A percentile compares a stretch with the other conserved stretches of the same genome.
These are phyloP conservation scores for Obba rivulosa DNA, from an alignment of 768 basidiomycete species.

Conservation along the genomic window DNA sequence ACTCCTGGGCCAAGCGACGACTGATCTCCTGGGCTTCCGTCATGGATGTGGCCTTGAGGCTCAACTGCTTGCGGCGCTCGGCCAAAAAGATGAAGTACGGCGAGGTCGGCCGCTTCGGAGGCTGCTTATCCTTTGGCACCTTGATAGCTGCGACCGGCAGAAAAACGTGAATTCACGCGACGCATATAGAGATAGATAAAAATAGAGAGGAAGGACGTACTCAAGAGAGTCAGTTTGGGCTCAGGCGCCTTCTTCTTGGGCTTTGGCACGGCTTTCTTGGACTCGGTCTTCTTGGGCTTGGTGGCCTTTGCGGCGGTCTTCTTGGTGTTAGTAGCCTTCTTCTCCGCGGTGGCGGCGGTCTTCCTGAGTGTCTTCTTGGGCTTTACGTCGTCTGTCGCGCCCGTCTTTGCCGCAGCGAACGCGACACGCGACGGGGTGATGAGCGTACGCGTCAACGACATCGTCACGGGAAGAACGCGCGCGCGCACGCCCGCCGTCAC, in stretches of 20 bases:
- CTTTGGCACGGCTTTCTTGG: slow-evolving; percentile 1
- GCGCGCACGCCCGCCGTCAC: not conserved
- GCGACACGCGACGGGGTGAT: not conserved
- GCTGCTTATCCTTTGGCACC: slow-evolving; percentile 4
- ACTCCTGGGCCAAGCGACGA: not conserved
- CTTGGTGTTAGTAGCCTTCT: not conserved
- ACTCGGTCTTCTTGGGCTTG: not conserved
- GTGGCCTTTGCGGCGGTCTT: not conserved
- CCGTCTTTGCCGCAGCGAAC: not conserved
- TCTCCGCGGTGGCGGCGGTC: not conserved
- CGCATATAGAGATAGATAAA: too few relatives aligned
- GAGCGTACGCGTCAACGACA: not conserved
- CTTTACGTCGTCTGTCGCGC: not conserved
- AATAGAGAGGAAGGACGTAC: slow-evolving; percentile 1
- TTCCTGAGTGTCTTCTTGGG: too few relatives aligned
- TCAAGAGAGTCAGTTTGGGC: not conserved
- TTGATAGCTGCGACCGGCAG: slow-evolving; percentile 4
- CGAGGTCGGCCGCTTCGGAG: slow-evolving; percentile 1
- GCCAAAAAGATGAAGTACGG: slow-evolving; percentile 1
- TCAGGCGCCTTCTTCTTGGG: slow-evolving; percentile 1
- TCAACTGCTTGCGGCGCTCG: not conserved
- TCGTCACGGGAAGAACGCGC: not conserved
- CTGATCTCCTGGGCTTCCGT: not conserved
- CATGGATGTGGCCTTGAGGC: not conserved
- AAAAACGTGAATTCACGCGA: not conserved